Evolutionary conservation across 345 rosid genomes (phyloP), one percentile per base, ranked within the genome.

Genomic region (Pseudoturritis turrita): DNA sequence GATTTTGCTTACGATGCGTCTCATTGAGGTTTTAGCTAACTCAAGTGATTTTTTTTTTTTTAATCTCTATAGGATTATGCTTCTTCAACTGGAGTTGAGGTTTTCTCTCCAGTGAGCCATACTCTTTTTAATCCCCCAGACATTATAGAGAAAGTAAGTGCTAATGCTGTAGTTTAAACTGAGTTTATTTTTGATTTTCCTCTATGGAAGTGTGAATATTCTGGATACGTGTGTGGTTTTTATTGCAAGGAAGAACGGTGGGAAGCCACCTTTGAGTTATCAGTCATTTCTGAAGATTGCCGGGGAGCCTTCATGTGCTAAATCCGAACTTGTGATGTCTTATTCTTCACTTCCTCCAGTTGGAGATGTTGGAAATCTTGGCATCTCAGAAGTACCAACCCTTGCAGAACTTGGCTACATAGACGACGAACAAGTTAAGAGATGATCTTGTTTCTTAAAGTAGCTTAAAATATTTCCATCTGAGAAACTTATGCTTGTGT

Each of bases 231-330:
- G 40, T 40, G 0, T 67, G 17, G 44, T 28, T 63, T 31, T 56
- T 7, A 36, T 70, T 55, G 41, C 5, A 22, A 6, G 17, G 13
- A 63, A 94, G 98, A 90, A 94, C 62, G 92, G 92, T 61, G 98
- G 98, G 71, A 89, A 66, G 78, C 84, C 97, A 12, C 96, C 97
- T 12, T 21, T 84, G 84, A 94, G 79, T 74, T 91, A 87, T 70
- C 96, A 88, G 26, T 86, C 98, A 23, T 94, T 94, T 80, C 60
- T 94, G 55, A 94, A 94, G 92, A 79, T 94, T 37, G 91, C 95
- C 21, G 98, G 96, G 23, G 80, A 88, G 77, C 98, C 98, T 3
- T 70, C 83, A 44, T 89, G 96, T 90, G 81, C 70, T 22, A 78
- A 82, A 1, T 75, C 87, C 5, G 87, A 83, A 2, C 87, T 94